Conservation (phyloP, 352 stramenopile species). For the Phytophthora ohioensis region DNA sequence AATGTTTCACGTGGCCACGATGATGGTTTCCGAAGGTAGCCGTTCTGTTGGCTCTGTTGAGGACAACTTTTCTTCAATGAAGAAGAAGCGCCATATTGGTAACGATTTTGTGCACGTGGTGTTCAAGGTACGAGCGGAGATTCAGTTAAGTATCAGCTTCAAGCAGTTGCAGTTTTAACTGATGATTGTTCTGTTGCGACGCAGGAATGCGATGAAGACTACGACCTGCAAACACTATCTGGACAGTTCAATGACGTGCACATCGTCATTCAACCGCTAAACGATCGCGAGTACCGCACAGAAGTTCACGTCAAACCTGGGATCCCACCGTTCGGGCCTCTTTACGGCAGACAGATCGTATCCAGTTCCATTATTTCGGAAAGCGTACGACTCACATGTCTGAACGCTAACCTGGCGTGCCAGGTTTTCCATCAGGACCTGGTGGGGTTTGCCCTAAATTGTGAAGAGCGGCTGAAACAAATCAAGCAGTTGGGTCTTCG, state of each 20-base stretch:
- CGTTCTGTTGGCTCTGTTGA: background rate
- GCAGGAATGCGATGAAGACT: constrained; percentile 81
- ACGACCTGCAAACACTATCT: constrained; percentile 78
- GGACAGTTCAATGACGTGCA: constrained; percentile 91
- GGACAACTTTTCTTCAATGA: constrained; percentile 50
- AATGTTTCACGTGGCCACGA: constrained; percentile 88
- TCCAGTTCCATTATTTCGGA: constrained; percentile 67
- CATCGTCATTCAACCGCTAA: constrained; percentile 87
- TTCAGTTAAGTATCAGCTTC: background rate
- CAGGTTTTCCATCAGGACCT: constrained; percentile 87
- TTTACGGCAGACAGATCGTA: constrained; percentile 81
- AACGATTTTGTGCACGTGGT: constrained; percentile 91
- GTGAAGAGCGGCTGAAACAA: constrained; percentile 87
- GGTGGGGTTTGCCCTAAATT: constrained; percentile 82
- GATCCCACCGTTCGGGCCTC: constrained; percentile 77
- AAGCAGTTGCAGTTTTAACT: background rate
- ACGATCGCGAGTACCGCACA: constrained; percentile 76
- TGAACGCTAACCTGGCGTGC: constrained; percentile 88
- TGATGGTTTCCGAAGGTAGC: constrained; percentile 63
- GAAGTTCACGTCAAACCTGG: constrained; percentile 78
- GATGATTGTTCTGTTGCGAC: constrained; percentile 1
- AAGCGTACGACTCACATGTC: constrained; percentile 74
- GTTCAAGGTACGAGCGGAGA: constrained; percentile 64
- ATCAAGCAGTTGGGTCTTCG: constrained; percentile 86
- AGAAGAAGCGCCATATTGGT: constrained; percentile 91